Percentiles rank a stretch among this genome's conserved stretches.
phyloP scores from a whole-genome alignment of 176 grass and related monocot genomes.

The Triticum dicoccoides region DNA sequence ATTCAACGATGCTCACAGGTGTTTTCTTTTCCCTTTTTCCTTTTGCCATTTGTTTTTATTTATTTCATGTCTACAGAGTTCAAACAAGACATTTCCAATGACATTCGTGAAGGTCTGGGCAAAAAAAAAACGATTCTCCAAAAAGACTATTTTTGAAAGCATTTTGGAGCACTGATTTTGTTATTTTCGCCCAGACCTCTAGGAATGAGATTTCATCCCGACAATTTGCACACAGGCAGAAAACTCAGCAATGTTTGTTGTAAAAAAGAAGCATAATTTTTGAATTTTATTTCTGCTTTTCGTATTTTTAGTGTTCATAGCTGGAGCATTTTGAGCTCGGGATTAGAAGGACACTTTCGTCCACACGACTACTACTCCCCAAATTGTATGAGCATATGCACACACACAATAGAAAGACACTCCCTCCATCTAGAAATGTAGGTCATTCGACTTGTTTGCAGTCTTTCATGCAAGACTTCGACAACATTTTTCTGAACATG shows the following conservation, averaged over 20 bases:
- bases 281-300: background rate
- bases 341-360: background rate
- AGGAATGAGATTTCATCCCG: background rate
- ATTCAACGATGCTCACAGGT: conserved; percentile 87
- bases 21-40: background rate
- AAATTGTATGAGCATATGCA: background rate
- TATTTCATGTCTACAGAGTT: background rate
- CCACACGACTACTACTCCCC: background rate
- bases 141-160: background rate
- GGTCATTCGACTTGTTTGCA: background rate
- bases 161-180: background rate
- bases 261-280: background rate
- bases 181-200: background rate
- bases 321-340: background rate
- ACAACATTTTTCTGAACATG: background rate
- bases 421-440: background rate
- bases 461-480: background rate
- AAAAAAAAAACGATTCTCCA: background rate
- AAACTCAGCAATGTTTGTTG: background rate
- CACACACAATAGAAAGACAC: background rate
- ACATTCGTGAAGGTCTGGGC: background rate
- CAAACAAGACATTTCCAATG: background rate
- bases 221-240: background rate
- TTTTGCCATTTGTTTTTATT: background rate
- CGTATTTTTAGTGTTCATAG: background rate